A percentile compares a stretch with the other conserved stretches of the same genome.
Conservation (phyloP, 2,329 filamentous ascomycete species). For the Scleromitrula shiraiana region DNA sequence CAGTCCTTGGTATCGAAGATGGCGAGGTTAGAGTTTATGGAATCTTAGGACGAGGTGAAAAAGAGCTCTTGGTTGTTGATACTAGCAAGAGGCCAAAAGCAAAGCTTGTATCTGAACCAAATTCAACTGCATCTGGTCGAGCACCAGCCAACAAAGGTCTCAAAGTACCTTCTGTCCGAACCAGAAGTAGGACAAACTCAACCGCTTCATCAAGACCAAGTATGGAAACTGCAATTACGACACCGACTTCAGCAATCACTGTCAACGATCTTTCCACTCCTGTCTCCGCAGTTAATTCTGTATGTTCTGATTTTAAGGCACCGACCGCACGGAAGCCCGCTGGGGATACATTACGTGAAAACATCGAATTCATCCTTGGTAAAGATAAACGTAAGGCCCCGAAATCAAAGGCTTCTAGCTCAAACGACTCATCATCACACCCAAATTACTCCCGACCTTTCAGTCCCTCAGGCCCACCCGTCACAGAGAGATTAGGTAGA, state of each 20-base stretch:
- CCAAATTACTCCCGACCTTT: neutral
- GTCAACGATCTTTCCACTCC: neutral
- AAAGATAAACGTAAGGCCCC: neutral
- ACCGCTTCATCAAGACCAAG: neutral
- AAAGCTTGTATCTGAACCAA: slow-evolving; percentile 20
- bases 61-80: slow-evolving; percentile 61
- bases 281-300: neutral
- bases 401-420: no score
- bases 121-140: slow-evolving; percentile 8
- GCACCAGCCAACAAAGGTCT: neutral
- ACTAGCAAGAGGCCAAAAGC: slow-evolving; percentile 28
- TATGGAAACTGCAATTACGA: neutral
- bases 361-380: neutral
- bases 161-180: neutral
- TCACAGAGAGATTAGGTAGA: neutral
- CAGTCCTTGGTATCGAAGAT: slow-evolving; percentile 56
- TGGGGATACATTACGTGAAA: neutral
- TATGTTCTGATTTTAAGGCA: neutral
- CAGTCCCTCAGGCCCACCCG: neutral
- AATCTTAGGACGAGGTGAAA: slow-evolving; percentile 60
- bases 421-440: neutral
- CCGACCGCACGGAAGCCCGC: neutral
- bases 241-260: neutral
- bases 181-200: neutral
- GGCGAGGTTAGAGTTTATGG: slow-evolving; percentile 64